Base-by-base conservation (phyloP, 176 grass and related monocot genomes). In the Musa troglodytarum region DNA sequence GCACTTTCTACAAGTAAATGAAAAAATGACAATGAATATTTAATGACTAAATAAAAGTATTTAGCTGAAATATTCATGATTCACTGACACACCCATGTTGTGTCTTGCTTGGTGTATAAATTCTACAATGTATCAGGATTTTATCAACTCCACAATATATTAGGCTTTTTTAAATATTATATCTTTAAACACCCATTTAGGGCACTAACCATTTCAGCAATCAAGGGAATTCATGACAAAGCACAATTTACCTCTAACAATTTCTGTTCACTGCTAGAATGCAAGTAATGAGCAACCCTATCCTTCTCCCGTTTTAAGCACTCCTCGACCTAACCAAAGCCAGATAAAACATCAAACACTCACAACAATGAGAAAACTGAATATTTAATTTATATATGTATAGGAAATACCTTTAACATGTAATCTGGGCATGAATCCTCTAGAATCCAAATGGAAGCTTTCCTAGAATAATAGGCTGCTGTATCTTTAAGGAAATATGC, bases 351-450 rank as follows among this genome's bases (percentile, higher is more conserved):
- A 50, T 67, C 0, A 77, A 74, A 54, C 28, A 59, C 1, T 19
- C 51, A 61, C 56, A 49, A 10, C 52, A 10, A 75, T 34, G 15
- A 28, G 14, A 56, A 20, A 49, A 54, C 53, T 20, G 14, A 77
- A 69, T 20, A 68, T 14, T 22, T 12, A 49, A 55, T 15, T 12
- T 28, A 58, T 57, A 43, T 52, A 3, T 69, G 9, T 5, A 70
- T 49, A 68, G 15, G 24, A 55, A 23, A 11, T 87, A 99, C 96
- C 87, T 99, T 99, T 50, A 95, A 86, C 91, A 99, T 89, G 71
- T 99, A 95, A 76, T 99, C 91, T 24, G 88, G 96, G 71, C 88
- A 99, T 69, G 96, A 92, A 77, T 99, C 96, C 82, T 99, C 96
- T 25, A 87, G 65, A 76, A 99, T 89, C 96, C 96, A 99, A 26